Percentiles rank a stretch among this genome's conserved stretches.
Conservation (phyloP, 164 flowering plant genomes). For the Dillenia suffruticosa region DNA sequence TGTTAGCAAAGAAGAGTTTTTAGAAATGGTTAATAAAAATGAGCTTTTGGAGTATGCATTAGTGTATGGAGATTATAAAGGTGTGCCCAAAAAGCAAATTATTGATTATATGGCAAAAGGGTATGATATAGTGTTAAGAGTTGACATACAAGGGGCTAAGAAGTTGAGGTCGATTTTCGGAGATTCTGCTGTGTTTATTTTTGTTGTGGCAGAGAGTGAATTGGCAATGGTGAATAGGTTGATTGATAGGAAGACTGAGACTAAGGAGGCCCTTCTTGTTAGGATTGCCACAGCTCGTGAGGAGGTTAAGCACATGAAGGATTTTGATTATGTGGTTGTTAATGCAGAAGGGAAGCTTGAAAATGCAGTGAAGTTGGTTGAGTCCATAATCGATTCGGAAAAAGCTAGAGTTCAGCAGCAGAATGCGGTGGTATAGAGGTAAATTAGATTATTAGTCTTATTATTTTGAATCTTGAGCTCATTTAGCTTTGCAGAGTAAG, state of each 20-base stretch:
- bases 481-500: neutral
- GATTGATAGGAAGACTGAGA: conserved; percentile 73
- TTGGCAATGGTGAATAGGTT: conserved; percentile 62
- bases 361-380: conserved; percentile 54
- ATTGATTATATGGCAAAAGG: conserved; percentile 77
- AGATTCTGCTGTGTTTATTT: conserved; percentile 67
- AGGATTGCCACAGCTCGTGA: conserved; percentile 81
- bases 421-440: conserved; percentile 31
- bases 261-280: conserved; percentile 54
- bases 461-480: neutral
- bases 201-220: conserved; percentile 85
- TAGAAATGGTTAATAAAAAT: conserved; percentile 57
- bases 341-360: conserved; percentile 80
- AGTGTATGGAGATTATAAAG: conserved; percentile 96
- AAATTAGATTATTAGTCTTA: neutral
- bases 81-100: conserved; percentile 86
- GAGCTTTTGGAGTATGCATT: conserved; percentile 88
- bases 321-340: conserved; percentile 89
- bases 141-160: conserved; percentile 87
- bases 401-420: conserved; percentile 74
- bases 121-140: conserved; percentile 75
- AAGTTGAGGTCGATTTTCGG: conserved; percentile 63
- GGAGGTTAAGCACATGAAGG: conserved; percentile 62
- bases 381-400: conserved; percentile 83
- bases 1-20: conserved; percentile 70